Percentiles rank a stretch among this genome's conserved stretches.
Conservation (phyloP, 345 rosid genomes). For the Salix exigua region DNA sequence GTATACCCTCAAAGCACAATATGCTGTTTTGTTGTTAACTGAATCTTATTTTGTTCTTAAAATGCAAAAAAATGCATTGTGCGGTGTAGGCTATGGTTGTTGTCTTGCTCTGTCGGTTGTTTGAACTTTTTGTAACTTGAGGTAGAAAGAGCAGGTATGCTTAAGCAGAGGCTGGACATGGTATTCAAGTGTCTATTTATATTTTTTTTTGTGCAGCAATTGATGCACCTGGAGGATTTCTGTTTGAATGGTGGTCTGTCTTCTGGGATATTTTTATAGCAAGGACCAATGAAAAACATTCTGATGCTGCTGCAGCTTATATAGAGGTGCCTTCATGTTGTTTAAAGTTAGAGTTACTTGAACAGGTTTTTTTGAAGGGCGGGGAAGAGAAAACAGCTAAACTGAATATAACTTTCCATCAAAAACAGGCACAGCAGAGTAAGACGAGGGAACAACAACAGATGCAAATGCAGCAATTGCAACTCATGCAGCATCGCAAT, state of each 20-base stretch:
- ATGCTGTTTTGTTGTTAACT: background rate
- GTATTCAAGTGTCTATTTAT: background rate
- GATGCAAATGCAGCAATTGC: slow-evolving; percentile 60
- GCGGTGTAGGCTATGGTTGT: background rate
- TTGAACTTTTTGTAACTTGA: background rate
- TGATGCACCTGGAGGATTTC: slow-evolving; percentile 77
- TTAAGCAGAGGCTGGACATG: background rate
- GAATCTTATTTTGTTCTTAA: background rate
- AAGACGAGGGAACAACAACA: slow-evolving; percentile 59
- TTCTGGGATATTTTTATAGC: slow-evolving; percentile 80
- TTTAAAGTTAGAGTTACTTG: background rate
- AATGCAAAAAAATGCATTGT: background rate
- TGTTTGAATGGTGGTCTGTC: slow-evolving; percentile 79
- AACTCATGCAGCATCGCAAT: slow-evolving; percentile 52
- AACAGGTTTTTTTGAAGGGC: background rate
- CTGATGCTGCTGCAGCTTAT: slow-evolving; percentile 60
- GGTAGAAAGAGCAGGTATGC: too few species aligned
- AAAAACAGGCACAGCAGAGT: slow-evolving; percentile 44
- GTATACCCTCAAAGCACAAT: too few species aligned
- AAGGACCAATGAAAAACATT: slow-evolving; percentile 69
- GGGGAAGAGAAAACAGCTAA: too few species aligned
- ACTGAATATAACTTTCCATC: background rate
- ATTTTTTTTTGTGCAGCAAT: slow-evolving; percentile 40
- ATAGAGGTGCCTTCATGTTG: slow-evolving; percentile 44
- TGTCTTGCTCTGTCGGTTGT: background rate